A percentile compares a stretch with the other conserved stretches of the same genome.
These are phyloP conservation scores for Wallacemonas sp. DNA, from an alignment of 208 protist species.

Conservation along the genomic window DNA sequence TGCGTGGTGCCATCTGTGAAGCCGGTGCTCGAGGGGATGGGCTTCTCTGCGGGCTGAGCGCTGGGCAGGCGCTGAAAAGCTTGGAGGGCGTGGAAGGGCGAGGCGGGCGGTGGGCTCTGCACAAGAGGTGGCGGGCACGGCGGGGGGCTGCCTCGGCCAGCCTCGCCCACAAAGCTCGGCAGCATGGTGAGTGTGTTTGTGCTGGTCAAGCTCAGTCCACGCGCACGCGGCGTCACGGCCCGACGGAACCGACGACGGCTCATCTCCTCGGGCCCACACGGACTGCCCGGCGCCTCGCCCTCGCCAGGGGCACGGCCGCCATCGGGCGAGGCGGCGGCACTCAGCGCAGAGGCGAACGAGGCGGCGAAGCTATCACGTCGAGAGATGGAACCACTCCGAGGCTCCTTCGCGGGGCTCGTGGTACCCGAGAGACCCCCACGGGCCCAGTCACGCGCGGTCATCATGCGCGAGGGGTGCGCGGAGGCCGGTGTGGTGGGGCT, in stretches of 20 bases:
- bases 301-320: background rate
- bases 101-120: background rate
- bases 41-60: too few species aligned
- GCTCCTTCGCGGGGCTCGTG: conserved; percentile 34
- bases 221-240: background rate
- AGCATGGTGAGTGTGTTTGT: background rate
- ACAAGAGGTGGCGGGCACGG: background rate
- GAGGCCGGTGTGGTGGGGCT: background rate
- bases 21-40: too few species aligned
- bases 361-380: conserved; percentile 41
- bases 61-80: background rate
- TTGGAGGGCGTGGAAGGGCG: background rate
- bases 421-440: conserved; percentile 18
- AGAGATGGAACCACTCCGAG: conserved; percentile 42
- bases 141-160: background rate
- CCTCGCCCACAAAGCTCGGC: background rate
- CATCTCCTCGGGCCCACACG: background rate
- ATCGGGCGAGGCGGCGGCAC: background rate
- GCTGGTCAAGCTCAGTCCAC: background rate
- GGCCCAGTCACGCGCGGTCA: conserved; percentile 38
- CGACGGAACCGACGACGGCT: background rate
- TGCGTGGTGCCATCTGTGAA: too few species aligned
- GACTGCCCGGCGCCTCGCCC: background rate
- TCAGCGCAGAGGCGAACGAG: conserved; percentile 15
- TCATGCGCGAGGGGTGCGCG: background rate